A percentile compares a stretch with the other conserved stretches of the same genome.
These are phyloP conservation scores for Diplodia corticola DNA, from an alignment of 2,329 filamentous ascomycete species.

Conservation along the genomic window DNA sequence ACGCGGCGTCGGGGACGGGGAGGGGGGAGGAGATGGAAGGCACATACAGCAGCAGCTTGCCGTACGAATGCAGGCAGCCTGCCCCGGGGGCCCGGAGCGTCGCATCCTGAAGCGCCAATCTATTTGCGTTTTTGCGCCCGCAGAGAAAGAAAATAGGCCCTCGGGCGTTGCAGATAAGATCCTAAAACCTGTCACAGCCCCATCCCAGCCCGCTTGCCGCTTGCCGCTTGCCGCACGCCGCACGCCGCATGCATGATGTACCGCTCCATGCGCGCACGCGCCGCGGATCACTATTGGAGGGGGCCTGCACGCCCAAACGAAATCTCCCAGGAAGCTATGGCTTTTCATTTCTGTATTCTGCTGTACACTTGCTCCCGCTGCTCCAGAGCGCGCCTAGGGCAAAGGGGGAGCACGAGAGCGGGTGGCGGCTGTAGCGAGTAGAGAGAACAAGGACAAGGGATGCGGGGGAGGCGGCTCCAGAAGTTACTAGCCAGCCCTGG, in stretches of 20 bases:
- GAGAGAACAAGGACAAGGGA: conserved; percentile 1
- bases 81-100: neutral
- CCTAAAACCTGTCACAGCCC: neutral
- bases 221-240: conserved; percentile 4
- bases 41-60: too few species aligned
- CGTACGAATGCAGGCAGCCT: neutral
- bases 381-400: neutral
- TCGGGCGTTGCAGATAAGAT: conserved; percentile 9
- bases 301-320: neutral
- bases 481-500: neutral
- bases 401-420: neutral
- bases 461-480: neutral
- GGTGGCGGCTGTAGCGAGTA: too few species aligned
- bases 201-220: neutral
- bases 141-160: neutral
- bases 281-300: conserved; percentile 15
- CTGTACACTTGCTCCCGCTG: conserved; percentile 1
- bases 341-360: conserved; percentile 10
- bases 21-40: too few species aligned
- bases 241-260: conserved; percentile 9
- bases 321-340: conserved; percentile 5
- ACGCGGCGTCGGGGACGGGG: neutral
- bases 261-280: conserved; percentile 6
- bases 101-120: neutral
- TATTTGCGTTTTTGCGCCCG: neutral